These are phyloP conservation scores for Graphiopsis chlorocephala DNA, from an alignment of 2,329 filamentous ascomycete species.

Conservation along the genomic window DNA sequence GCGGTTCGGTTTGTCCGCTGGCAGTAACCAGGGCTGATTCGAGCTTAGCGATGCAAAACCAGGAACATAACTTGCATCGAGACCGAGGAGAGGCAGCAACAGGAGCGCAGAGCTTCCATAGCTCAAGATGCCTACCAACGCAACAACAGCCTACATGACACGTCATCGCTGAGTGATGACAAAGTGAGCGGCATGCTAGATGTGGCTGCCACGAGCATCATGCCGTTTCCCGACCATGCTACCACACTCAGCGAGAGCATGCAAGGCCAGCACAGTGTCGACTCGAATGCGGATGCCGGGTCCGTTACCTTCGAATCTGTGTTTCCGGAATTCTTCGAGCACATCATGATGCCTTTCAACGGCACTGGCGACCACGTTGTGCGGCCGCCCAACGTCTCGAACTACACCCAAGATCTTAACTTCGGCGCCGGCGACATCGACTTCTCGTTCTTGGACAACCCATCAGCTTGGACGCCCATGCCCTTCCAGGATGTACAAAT, in stretches of 20 bases:
- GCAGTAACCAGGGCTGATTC: neutral
- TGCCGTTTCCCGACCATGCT: constrained; percentile 7
- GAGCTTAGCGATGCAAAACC: constrained; percentile 22
- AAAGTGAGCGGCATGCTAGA: neutral
- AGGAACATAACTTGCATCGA: constrained; percentile 24
- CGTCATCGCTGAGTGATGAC: neutral
- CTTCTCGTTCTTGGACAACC: constrained; percentile 25
- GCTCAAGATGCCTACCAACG: neutral
- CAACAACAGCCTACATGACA: constrained; percentile 8
- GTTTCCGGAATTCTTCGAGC: constrained; percentile 31
- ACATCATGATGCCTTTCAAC: constrained; percentile 29
- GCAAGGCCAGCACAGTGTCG: neutral
- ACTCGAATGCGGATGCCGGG: neutral
- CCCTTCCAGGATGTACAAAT: neutral
- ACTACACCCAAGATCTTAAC: constrained; percentile 27
- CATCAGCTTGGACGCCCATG: constrained; percentile 6
- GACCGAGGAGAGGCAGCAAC: constrained; percentile 22
- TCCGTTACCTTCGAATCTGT: constrained; percentile 16
- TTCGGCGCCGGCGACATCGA: constrained; percentile 26
- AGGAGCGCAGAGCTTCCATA: constrained; percentile 7
- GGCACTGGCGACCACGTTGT: constrained; percentile 6
- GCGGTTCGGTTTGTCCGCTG: neutral
- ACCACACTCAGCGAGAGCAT: neutral
- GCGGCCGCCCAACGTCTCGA: constrained; percentile 25
- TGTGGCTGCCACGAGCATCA: constrained; percentile 2